Evolutionary conservation across 768 basidiomycete species (phyloP).

Genomic region (Suillus occidentalis): DNA sequence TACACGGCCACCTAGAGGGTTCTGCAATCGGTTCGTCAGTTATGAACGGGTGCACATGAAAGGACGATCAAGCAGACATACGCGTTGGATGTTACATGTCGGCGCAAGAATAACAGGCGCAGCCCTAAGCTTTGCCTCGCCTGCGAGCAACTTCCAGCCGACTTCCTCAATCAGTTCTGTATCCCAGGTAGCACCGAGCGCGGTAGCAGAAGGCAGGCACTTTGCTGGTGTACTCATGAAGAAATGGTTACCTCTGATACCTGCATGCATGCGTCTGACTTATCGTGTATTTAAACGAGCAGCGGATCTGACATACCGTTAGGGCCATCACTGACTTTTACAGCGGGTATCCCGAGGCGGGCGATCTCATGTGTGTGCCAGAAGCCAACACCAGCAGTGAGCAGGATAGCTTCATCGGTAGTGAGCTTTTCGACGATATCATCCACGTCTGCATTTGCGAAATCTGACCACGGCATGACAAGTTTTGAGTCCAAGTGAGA

Average conservation of each 20-base stretch:
- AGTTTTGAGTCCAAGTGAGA: neutral
- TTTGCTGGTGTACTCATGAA: constrained; percentile 83
- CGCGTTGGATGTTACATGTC: constrained; percentile 84
- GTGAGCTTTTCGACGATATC: constrained; percentile 66
- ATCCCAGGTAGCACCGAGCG: constrained; percentile 76
- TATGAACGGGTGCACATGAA: neutral
- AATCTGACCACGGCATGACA: constrained; percentile 66
- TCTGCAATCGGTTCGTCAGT: constrained; percentile 36
- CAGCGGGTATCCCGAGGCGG: constrained; percentile 65
- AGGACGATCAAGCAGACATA: constrained; percentile 26
- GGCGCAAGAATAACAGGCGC: constrained; percentile 75
- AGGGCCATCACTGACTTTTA: constrained; percentile 82
- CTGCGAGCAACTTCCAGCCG: constrained; percentile 63
- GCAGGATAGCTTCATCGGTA: constrained; percentile 69
- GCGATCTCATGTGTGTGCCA: constrained; percentile 73
- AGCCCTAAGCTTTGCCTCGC: constrained; percentile 69
- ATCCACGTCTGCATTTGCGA: constrained; percentile 61
- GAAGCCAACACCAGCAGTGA: constrained; percentile 74
- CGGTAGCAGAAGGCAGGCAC: constrained; percentile 73
- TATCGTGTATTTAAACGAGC: neutral
- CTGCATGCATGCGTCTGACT: constrained; percentile 21
- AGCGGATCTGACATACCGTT: constrained; percentile 49
- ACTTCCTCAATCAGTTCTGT: constrained; percentile 59
- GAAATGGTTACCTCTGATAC: constrained; percentile 71
- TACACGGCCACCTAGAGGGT: constrained; percentile 42